Percentiles rank a stretch among this genome's conserved stretches.
These are phyloP conservation scores for Malassezia globosa DNA, from an alignment of 1,284 basidiomycete genomes.

Conservation along the genomic window DNA sequence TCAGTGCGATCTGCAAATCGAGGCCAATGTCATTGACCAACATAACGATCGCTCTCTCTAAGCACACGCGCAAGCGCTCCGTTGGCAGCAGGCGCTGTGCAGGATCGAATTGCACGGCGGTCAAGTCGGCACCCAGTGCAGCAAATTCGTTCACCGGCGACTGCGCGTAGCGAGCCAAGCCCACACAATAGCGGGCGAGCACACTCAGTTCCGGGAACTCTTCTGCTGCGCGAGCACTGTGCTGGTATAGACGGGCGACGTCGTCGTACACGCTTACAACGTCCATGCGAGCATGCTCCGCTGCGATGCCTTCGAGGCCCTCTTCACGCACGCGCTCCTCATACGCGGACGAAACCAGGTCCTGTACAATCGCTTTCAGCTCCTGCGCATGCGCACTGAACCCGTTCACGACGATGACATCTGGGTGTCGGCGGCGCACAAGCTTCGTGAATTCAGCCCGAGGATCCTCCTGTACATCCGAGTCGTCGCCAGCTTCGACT, in stretches of 20 bases:
- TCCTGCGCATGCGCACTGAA: slow-evolving; percentile 59
- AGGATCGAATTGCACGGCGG: slow-evolving; percentile 52
- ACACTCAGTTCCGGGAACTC: slow-evolving; percentile 73
- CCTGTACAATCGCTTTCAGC: slow-evolving; percentile 54
- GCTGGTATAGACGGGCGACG: slow-evolving; percentile 84
- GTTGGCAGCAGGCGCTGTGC: slow-evolving; percentile 67
- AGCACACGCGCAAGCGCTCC: slow-evolving; percentile 68
- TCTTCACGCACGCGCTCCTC: slow-evolving; percentile 44
- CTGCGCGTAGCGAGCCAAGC: slow-evolving; percentile 82
- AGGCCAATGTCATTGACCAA: slow-evolving; percentile 83
- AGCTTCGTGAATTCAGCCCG: slow-evolving; percentile 64
- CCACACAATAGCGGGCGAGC: slow-evolving; percentile 86
- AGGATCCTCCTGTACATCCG: slow-evolving; percentile 48
- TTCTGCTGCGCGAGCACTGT: slow-evolving; percentile 69
- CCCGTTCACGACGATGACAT: slow-evolving; percentile 80
- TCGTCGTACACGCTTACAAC: slow-evolving; percentile 81
- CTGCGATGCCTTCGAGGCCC: slow-evolving; percentile 18
- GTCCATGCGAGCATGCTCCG: slow-evolving; percentile 30
- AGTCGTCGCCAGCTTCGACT: slow-evolving; percentile 47
- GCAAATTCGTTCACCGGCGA: slow-evolving; percentile 59
- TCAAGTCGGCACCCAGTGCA: slow-evolving; percentile 35
- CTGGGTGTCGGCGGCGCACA: slow-evolving; percentile 67
- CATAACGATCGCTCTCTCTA: slow-evolving; percentile 81
- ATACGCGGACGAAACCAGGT: slow-evolving; percentile 55
- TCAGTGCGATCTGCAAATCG: slow-evolving; percentile 83